Percentiles rank a stretch among this genome's conserved stretches.
Conservation (phyloP, 2,329 filamentous ascomycete species). For the Orbilia javanica region DNA sequence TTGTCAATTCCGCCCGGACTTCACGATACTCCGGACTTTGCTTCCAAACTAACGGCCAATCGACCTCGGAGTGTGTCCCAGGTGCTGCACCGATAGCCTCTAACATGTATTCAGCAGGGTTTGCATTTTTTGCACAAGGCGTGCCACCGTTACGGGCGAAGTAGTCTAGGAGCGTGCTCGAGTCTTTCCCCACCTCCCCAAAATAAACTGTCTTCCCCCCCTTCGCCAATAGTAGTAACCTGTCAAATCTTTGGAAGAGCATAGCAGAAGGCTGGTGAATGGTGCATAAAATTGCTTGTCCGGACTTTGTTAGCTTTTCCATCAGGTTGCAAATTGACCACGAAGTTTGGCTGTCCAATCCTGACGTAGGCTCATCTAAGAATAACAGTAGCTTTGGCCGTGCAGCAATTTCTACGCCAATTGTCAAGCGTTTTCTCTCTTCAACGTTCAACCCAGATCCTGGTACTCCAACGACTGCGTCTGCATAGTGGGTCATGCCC, state of each 20-base stretch:
- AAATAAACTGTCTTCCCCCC: conserved; percentile 86
- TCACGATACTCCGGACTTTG: conserved; percentile 67
- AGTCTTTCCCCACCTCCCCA: conserved; percentile 80
- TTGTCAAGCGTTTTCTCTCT: conserved; percentile 78
- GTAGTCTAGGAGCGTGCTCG: conserved; percentile 76
- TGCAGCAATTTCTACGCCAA: conserved; percentile 94
- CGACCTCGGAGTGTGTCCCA: conserved; percentile 68
- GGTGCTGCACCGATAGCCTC: conserved; percentile 71
- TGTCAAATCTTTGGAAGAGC: conserved; percentile 91
- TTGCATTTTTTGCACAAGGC: conserved; percentile 75
- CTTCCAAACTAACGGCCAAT: conserved; percentile 69
- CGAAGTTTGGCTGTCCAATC: conserved; percentile 91
- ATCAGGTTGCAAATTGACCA: conserved; percentile 91
- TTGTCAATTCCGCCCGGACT: conserved; percentile 67
- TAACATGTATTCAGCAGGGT: conserved; percentile 86
- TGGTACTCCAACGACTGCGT: conserved; percentile 89
- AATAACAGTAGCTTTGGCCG: conserved; percentile 91
- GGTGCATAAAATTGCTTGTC: conserved; percentile 94
- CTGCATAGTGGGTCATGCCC: conserved; percentile 90
- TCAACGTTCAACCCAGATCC: conserved; percentile 85
- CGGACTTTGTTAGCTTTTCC: conserved; percentile 87
- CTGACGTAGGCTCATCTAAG: conserved; percentile 93
- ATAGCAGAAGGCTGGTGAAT: conserved; percentile 98
- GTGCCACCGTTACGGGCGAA: conserved; percentile 79
- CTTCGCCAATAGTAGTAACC: conserved; percentile 81